phyloP scores from a whole-genome alignment of 176 grass and related monocot genomes.

The Cenchrus fungigraminus region DNA sequence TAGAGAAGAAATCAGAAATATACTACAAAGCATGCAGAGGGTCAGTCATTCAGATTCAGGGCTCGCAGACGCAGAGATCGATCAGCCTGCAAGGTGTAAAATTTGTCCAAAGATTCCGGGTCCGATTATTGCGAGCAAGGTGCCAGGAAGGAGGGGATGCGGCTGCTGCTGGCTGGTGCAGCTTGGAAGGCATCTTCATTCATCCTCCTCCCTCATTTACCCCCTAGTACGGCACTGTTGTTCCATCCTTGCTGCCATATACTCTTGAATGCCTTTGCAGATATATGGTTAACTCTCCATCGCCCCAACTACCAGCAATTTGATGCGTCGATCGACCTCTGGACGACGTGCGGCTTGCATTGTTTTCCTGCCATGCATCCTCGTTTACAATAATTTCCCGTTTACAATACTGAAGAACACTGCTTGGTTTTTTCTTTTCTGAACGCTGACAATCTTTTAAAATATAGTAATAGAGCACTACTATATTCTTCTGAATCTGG shows the following conservation, averaged over 20 bases:
- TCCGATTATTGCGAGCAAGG: neutral
- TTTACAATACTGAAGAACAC: neutral
- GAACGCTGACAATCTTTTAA: no score
- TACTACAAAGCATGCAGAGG: neutral
- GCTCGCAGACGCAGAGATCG: neutral
- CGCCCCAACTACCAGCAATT: neutral
- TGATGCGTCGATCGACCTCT: neutral
- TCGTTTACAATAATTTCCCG: neutral
- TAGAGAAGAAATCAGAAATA: neutral
- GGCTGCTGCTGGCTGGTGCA: neutral
- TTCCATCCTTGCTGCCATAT: neutral
- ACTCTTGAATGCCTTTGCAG: neutral
- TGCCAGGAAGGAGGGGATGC: neutral
- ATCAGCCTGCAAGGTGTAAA: slow-evolving; percentile 10
- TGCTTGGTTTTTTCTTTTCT: neutral
- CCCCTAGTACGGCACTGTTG: neutral
- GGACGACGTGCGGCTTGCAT: no score
- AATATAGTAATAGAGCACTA: neutral
- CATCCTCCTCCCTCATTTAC: neutral
- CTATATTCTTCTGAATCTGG: neutral
- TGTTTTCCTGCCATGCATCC: neutral
- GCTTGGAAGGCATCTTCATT: neutral
- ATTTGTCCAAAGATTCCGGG: slow-evolving; percentile 8
- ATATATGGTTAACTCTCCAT: neutral
- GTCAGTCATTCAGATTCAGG: neutral